A percentile compares a stretch with the other conserved stretches of the same genome.
phyloP scores from a whole-genome alignment of 2,329 filamentous ascomycete genomes.

The Aureobasidium subglaciale region DNA sequence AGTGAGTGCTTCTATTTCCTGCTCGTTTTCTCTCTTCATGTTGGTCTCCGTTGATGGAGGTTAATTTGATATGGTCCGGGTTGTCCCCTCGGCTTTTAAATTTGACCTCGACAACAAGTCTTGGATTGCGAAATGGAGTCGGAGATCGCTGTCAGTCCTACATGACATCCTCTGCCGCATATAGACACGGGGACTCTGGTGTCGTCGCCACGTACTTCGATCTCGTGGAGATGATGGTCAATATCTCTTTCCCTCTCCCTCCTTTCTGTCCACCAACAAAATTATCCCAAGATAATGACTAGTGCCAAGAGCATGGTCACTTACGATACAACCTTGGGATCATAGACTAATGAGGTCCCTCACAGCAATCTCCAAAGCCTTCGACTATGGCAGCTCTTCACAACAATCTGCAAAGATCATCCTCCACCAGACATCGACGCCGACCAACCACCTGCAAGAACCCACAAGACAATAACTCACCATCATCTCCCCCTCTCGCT shows the following conservation, averaged over 20 bases:
- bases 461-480: neutral
- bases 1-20: slow-evolving; percentile 2
- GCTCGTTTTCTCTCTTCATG: neutral
- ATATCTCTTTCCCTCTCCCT: neutral
- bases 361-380: neutral
- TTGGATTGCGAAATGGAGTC: neutral
- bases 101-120: neutral
- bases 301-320: too few relatives aligned
- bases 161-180: too few relatives aligned
- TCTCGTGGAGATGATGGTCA: neutral
- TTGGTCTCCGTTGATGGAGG: neutral
- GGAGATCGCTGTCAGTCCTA: neutral
- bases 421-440: too few relatives aligned
- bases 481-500: neutral
- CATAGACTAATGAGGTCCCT: neutral
- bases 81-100: neutral
- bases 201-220: neutral
- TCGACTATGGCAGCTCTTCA: slow-evolving; percentile 6
- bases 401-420: neutral
- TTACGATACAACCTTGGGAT: too few relatives aligned
- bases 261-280: too few relatives aligned
- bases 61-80: neutral
- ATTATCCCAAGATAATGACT: too few relatives aligned
- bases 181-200: too few relatives aligned
- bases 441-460: neutral